Percentiles rank a stretch among this genome's conserved stretches.
Evolutionary conservation across 192 early-diverging fungal genomes (phyloP).

Genomic region (Spinellus fusiger): DNA sequence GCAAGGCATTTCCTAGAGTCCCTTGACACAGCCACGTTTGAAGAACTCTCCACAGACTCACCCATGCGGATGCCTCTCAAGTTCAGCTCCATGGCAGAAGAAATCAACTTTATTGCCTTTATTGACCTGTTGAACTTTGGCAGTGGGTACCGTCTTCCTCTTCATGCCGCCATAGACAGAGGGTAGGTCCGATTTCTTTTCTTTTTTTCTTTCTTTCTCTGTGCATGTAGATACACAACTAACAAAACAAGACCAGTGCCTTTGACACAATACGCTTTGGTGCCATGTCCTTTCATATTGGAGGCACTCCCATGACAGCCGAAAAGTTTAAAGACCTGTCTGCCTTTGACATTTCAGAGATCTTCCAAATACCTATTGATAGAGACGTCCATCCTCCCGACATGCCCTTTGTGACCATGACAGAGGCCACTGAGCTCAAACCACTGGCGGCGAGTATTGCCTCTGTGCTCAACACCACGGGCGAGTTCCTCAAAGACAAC

Average conservation of each 20-base stretch:
- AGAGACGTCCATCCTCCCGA: slow-evolving; percentile 54
- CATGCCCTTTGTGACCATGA: slow-evolving; percentile 55
- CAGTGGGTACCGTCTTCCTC: slow-evolving; percentile 62
- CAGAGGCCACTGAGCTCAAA: slow-evolving; percentile 53
- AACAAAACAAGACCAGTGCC: slow-evolving; percentile 37
- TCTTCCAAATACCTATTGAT: slow-evolving; percentile 71
- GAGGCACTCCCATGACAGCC: slow-evolving; percentile 52
- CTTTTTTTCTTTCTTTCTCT: neutral
- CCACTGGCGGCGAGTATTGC: slow-evolving; percentile 61
- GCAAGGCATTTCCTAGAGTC: slow-evolving; percentile 29
- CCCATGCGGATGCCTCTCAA: slow-evolving; percentile 63
- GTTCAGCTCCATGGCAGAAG: slow-evolving; percentile 67
- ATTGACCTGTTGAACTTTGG: slow-evolving; percentile 76
- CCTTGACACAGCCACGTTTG: slow-evolving; percentile 25
- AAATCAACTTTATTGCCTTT: slow-evolving; percentile 71
- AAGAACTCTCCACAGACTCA: slow-evolving; percentile 42
- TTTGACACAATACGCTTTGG: slow-evolving; percentile 79
- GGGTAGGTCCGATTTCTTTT: slow-evolving; percentile 12
- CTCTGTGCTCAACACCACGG: slow-evolving; percentile 64
- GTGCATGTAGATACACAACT: no score
- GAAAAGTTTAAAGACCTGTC: slow-evolving; percentile 51
- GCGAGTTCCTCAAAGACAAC: slow-evolving; percentile 49
- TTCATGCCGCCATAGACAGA: slow-evolving; percentile 55
- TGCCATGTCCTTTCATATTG: slow-evolving; percentile 77
- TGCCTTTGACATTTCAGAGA: slow-evolving; percentile 52